Conservation (phyloP, 2,329 filamentous ascomycete genomes). For the Venturia asperata region DNA sequence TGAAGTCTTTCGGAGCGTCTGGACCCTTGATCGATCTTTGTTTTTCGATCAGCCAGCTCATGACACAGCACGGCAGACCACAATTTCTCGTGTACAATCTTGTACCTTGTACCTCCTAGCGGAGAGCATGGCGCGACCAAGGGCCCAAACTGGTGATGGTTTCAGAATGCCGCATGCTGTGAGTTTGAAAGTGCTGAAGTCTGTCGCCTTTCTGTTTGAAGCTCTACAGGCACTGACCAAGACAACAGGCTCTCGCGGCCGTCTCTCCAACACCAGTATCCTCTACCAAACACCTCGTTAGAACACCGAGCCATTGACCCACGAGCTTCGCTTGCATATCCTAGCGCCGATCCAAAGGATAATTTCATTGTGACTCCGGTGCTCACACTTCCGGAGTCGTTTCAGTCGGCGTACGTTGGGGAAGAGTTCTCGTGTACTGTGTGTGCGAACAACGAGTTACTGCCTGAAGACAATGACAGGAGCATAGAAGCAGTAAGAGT, state of each 20-base stretch:
- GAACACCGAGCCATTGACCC: slow-evolving; percentile 43
- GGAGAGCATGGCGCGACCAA: slow-evolving; percentile 20
- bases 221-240: slow-evolving; percentile 1
- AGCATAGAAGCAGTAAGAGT: slow-evolving; percentile 71
- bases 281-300: slow-evolving; percentile 45
- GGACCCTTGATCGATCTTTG: background rate
- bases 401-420: slow-evolving; percentile 91
- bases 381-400: slow-evolving; percentile 80
- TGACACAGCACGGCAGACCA: too few relatives aligned
- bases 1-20: background rate
- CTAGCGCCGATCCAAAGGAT: slow-evolving; percentile 41
- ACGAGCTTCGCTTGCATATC: slow-evolving; percentile 69
- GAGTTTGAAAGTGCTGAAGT: slow-evolving; percentile 78
- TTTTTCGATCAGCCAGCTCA: background rate
- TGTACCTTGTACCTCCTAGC: too few relatives aligned
- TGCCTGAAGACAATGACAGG: slow-evolving; percentile 33
- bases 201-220: slow-evolving; percentile 44
- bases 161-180: slow-evolving; percentile 61
- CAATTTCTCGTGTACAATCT: too few relatives aligned
- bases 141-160: slow-evolving; percentile 34
- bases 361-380: slow-evolving; percentile 47
- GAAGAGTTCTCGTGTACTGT: slow-evolving; percentile 92
- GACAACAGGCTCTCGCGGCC: slow-evolving; percentile 69
- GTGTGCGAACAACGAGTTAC: slow-evolving; percentile 85
- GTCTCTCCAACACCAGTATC: slow-evolving; percentile 64